Percentiles rank a stretch among this genome's conserved stretches.
phyloP scores from a whole-genome alignment of 73 alveolate genomes.

The Blepharisma japonicum region DNA sequence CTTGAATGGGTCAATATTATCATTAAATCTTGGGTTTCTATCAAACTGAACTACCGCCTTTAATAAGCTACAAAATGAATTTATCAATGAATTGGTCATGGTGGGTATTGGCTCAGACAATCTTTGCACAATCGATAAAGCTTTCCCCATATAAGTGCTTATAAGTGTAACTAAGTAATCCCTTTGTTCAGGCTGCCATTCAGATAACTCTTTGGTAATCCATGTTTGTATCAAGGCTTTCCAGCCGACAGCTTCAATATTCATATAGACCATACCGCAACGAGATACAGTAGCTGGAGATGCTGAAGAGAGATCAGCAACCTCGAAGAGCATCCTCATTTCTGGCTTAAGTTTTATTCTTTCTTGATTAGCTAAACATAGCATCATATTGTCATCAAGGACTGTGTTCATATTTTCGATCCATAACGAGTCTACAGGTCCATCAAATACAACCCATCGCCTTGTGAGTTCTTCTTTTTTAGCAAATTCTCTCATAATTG shows the following conservation, averaged over 20 bases:
- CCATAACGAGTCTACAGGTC: conserved; percentile 93
- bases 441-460: conserved; percentile 89
- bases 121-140: conserved; percentile 17
- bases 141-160: conserved; percentile 28
- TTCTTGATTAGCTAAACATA: conserved; percentile 93
- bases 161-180: conserved; percentile 49
- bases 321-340: conserved; percentile 95
- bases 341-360: conserved; percentile 81
- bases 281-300: conserved; percentile 99
- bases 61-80: neutral
- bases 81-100: conserved; percentile 22
- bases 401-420: conserved; percentile 90
- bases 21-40: conserved; percentile 3
- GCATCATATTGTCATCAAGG: conserved; percentile 98
- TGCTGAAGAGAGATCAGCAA: conserved; percentile 95
- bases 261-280: conserved; percentile 98
- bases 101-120: conserved; percentile 63
- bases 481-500: conserved; percentile 90
- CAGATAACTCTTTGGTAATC: conserved; percentile 92
- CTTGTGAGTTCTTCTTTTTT: conserved; percentile 80
- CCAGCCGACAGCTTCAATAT: conserved; percentile 90
- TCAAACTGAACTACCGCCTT: conserved; percentile 10
- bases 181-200: conserved; percentile 63
- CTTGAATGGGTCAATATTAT: neutral
- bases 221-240: conserved; percentile 84